Evolutionary conservation across 2,329 filamentous ascomycete genomes (phyloP).

Genomic region (Aspergillus fumigatiaffinis): DNA sequence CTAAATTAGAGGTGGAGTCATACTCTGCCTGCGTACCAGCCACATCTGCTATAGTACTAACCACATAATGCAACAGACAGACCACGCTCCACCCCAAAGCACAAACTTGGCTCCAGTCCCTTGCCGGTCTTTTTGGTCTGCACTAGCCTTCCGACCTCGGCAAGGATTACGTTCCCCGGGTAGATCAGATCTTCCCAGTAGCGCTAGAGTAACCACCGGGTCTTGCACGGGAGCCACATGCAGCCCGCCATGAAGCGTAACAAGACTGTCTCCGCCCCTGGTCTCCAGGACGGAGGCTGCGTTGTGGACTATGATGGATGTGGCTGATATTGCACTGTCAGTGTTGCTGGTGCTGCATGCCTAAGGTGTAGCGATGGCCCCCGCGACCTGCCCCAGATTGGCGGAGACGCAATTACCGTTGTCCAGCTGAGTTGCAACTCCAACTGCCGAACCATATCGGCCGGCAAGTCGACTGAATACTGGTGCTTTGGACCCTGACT

Average conservation of each 20-base stretch:
- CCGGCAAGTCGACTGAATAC: neutral
- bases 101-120: constrained; percentile 16
- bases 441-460: neutral
- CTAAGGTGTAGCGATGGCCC: constrained; percentile 20
- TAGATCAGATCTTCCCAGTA: constrained; percentile 21
- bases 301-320: neutral
- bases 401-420: constrained; percentile 9
- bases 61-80: too few species aligned
- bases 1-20: too few species aligned
- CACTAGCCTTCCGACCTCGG: constrained; percentile 4
- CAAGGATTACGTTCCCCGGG: constrained; percentile 20
- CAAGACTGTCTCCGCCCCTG: neutral
- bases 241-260: constrained; percentile 10
- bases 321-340: neutral
- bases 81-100: constrained; percentile 15
- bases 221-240: constrained; percentile 16
- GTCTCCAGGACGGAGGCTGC: neutral
- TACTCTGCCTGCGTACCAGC: too few species aligned
- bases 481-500: neutral
- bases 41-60: too few species aligned
- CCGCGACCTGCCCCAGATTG: constrained; percentile 20
- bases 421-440: constrained; percentile 9
- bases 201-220: constrained; percentile 12
- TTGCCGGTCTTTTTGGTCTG: constrained; percentile 14
- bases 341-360: neutral